Conservation (phyloP, 2,329 filamentous ascomycete species). For the Penicillium sp. region DNA sequence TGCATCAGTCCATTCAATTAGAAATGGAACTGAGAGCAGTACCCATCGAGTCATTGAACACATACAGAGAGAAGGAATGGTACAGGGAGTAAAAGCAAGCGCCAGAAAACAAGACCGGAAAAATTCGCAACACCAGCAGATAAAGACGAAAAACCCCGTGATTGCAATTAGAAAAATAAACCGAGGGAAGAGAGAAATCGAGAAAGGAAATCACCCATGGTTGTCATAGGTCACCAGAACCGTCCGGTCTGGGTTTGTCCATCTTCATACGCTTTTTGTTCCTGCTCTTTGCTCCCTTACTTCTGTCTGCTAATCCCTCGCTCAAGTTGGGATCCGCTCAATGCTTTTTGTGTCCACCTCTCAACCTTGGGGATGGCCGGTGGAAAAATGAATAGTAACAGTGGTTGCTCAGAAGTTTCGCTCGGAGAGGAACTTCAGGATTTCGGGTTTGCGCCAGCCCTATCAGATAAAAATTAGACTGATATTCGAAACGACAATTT, state of each 20-base stretch:
- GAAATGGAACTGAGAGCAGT: conserved; percentile 13
- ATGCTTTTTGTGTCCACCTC: conserved; percentile 12
- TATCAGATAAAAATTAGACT: conserved; percentile 24
- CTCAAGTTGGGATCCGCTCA: conserved; percentile 7
- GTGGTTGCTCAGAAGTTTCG: conserved; percentile 38
- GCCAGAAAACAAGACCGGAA: conserved; percentile 11
- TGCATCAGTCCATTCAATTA: conserved; percentile 21
- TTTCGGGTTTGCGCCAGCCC: conserved; percentile 50
- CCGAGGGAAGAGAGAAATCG: conserved; percentile 14
- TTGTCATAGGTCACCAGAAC: conserved; percentile 6
- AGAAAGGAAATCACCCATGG: conserved; percentile 12
- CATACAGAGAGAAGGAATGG: conserved; percentile 28
- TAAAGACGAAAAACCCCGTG: conserved; percentile 14
- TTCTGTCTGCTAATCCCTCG: conserved; percentile 7
- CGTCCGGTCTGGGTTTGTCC: conserved; percentile 8
- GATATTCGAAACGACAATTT: not conserved
- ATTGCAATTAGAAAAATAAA: conserved; percentile 16
- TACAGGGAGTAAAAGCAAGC: conserved; percentile 19
- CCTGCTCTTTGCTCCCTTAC: conserved; percentile 11
- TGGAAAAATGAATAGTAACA: conserved; percentile 1
- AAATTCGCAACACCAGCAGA: conserved; percentile 24
- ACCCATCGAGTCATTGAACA: conserved; percentile 29
- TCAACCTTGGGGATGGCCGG: not conserved
- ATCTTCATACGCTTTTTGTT: conserved; percentile 14
- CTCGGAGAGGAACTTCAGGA: conserved; percentile 47